A percentile compares a stretch with the other conserved stretches of the same genome.
These are phyloP conservation scores for Leucocoprinus leucothites DNA, from an alignment of 768 basidiomycete genomes.

Conservation along the genomic window DNA sequence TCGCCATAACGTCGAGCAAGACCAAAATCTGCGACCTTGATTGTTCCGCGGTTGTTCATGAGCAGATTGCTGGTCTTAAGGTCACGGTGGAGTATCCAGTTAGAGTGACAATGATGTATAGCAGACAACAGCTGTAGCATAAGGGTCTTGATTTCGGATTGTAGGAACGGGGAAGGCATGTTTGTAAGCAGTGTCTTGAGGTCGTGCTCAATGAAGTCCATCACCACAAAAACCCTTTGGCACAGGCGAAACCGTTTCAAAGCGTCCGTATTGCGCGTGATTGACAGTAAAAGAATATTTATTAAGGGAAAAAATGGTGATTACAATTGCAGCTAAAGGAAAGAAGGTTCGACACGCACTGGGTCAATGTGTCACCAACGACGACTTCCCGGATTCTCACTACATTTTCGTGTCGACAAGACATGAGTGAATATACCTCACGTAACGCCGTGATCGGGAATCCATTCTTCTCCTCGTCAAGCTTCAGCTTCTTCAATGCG, in stretches of 20 bases:
- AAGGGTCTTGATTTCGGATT: conserved; percentile 97
- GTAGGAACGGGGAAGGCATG: conserved; percentile 96
- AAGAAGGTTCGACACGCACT: conserved; percentile 63
- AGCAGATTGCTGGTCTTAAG: conserved; percentile 96
- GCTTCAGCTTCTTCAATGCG: conserved; percentile 95
- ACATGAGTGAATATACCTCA: conserved; percentile 96
- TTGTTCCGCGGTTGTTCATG: conserved; percentile 98
- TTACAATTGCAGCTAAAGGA: conserved; percentile 21
- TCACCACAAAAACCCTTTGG: conserved; percentile 93
- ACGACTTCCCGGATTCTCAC: conserved; percentile 97
- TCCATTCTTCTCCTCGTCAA: conserved; percentile 98
- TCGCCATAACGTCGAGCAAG: conserved; percentile 95
- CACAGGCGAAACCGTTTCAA: conserved; percentile 11
- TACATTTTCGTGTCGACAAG: conserved; percentile 91
- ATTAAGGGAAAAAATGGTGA: conserved; percentile 19
- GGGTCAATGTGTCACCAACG: conserved; percentile 96
- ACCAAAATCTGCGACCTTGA: conserved; percentile 99
- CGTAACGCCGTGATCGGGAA: conserved; percentile 97
- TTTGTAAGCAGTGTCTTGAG: conserved; percentile 91
- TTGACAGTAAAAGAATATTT: conserved; percentile 10
- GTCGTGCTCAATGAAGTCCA: conserved; percentile 99
- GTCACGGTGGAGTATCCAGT: conserved; percentile 98
- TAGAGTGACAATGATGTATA: conserved; percentile 88
- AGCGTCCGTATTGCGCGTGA: conserved; percentile 4
- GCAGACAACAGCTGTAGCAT: conserved; percentile 93